Percentiles rank a stretch among this genome's conserved stretches.
These are phyloP conservation scores for Hymenotorrendiella dingleyae DNA, from an alignment of 2,329 filamentous ascomycete genomes.

Conservation along the genomic window DNA sequence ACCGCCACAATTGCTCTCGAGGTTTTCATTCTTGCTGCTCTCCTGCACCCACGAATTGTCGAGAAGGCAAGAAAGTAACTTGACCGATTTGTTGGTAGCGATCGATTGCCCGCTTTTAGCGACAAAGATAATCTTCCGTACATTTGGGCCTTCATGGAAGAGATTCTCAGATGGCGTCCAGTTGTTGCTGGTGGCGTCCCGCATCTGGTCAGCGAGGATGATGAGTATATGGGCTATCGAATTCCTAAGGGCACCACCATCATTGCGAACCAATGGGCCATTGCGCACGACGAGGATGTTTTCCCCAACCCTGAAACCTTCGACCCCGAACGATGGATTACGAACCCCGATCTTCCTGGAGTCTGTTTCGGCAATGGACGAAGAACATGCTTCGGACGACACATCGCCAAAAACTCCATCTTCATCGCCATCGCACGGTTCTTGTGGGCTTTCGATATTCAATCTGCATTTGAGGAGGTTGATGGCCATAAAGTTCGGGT, in stretches of 20 bases:
- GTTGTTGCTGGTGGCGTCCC: slow-evolving; percentile 38
- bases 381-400: slow-evolving; percentile 33
- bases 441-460: slow-evolving; percentile 27
- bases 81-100: slow-evolving; percentile 40
- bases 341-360: slow-evolving; percentile 25
- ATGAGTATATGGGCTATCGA: slow-evolving; percentile 47
- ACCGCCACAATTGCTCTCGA: slow-evolving; percentile 22
- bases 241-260: slow-evolving; percentile 20
- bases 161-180: slow-evolving; percentile 32
- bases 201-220: slow-evolving; percentile 47
- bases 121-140: slow-evolving; percentile 36
- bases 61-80: slow-evolving; percentile 40
- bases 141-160: slow-evolving; percentile 37
- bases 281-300: slow-evolving; percentile 1
- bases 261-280: slow-evolving; percentile 8
- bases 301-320: slow-evolving; percentile 26
- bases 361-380: slow-evolving; percentile 31
- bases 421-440: slow-evolving; percentile 29
- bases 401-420: slow-evolving; percentile 30
- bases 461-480: slow-evolving; percentile 2
- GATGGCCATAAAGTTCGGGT: slow-evolving; percentile 2
- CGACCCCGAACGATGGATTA: slow-evolving; percentile 30
- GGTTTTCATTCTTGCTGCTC: slow-evolving; percentile 35
- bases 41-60: slow-evolving; percentile 35
- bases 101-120: slow-evolving; percentile 39